Conservation (phyloP, 2,329 filamentous ascomycete genomes). For the Calonectria multiphialidica region DNA sequence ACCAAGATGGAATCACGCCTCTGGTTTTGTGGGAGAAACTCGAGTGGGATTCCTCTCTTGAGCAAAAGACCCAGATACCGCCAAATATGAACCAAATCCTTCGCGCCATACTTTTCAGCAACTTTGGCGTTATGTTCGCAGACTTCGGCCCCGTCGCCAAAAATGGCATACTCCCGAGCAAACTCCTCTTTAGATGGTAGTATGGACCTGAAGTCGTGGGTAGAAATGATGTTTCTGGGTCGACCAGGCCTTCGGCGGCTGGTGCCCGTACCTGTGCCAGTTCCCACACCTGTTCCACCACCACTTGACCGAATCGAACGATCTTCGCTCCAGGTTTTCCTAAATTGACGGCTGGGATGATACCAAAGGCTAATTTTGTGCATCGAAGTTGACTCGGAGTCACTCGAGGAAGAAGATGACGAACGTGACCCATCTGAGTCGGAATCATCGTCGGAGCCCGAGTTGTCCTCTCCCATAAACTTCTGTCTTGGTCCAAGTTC, state of each 20-base stretch:
- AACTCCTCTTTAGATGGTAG: conserved; percentile 85
- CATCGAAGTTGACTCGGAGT: conserved; percentile 74
- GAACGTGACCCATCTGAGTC: conserved; percentile 63
- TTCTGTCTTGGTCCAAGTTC: conserved; percentile 63
- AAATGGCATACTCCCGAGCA: conserved; percentile 84
- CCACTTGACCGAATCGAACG: conserved; percentile 71
- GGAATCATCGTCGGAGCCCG: conserved; percentile 63
- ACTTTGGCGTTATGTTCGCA: conserved; percentile 87
- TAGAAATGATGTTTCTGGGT: conserved; percentile 78
- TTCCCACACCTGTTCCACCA: conserved; percentile 65
- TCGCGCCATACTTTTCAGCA: conserved; percentile 76
- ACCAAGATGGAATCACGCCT: conserved; percentile 73
- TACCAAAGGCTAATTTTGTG: conserved; percentile 71
- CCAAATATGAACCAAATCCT: conserved; percentile 87
- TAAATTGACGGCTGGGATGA: conserved; percentile 63
- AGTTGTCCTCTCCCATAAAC: conserved; percentile 61
- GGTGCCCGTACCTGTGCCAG: conserved; percentile 64
- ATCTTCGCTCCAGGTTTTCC: conserved; percentile 68
- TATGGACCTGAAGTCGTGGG: conserved; percentile 77
- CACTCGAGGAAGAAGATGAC: conserved; percentile 65
- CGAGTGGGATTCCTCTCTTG: conserved; percentile 79
- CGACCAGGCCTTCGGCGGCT: conserved; percentile 61
- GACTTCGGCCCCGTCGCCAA: conserved; percentile 83
- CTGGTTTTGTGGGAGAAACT: conserved; percentile 68
- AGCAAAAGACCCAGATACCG: conserved; percentile 82